phyloP scores from a whole-genome alignment of 768 basidiomycete species.

The Trametes cinnabarina region DNA sequence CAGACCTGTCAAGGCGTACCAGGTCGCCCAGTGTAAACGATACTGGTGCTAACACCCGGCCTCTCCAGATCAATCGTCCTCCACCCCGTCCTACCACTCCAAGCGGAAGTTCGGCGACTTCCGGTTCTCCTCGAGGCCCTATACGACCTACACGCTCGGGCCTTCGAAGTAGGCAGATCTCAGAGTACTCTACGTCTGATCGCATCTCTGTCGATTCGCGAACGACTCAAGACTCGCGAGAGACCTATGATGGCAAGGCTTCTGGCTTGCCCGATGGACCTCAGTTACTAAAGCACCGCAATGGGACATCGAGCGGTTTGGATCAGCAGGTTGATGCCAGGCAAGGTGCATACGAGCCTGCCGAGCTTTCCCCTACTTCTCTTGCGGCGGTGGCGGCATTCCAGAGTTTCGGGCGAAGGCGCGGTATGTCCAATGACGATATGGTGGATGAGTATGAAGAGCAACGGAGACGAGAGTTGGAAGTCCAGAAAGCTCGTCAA shows the following conservation, averaged over 20 bases:
- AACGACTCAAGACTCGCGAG: constrained; percentile 28
- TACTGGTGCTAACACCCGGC: constrained; percentile 39
- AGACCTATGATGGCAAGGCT: constrained; percentile 42
- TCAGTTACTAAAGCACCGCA: constrained; percentile 7
- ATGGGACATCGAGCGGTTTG: neutral
- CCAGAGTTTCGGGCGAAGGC: constrained; percentile 54
- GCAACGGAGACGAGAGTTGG: constrained; percentile 58
- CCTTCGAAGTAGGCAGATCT: constrained; percentile 49
- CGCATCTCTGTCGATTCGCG: constrained; percentile 46
- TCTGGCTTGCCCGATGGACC: constrained; percentile 23
- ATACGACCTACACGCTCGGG: constrained; percentile 69
- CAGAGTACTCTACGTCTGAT: constrained; percentile 54
- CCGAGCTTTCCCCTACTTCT: constrained; percentile 27
- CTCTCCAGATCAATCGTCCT: constrained; percentile 60
- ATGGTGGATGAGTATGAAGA: constrained; percentile 57
- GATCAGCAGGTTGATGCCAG: constrained; percentile 15
- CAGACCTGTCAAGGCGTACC: constrained; percentile 41
- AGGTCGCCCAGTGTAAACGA: constrained; percentile 42
- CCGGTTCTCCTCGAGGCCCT: constrained; percentile 44
- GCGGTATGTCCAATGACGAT: constrained; percentile 52
- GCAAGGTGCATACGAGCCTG: neutral
- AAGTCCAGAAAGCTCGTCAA: constrained; percentile 64
- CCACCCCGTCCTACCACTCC: constrained; percentile 52
- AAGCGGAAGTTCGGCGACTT: constrained; percentile 39
- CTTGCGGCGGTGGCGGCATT: constrained; percentile 67